These are phyloP conservation scores for Globisporangium splendens DNA, from an alignment of 352 stramenopile genomes.

Conservation along the genomic window DNA sequence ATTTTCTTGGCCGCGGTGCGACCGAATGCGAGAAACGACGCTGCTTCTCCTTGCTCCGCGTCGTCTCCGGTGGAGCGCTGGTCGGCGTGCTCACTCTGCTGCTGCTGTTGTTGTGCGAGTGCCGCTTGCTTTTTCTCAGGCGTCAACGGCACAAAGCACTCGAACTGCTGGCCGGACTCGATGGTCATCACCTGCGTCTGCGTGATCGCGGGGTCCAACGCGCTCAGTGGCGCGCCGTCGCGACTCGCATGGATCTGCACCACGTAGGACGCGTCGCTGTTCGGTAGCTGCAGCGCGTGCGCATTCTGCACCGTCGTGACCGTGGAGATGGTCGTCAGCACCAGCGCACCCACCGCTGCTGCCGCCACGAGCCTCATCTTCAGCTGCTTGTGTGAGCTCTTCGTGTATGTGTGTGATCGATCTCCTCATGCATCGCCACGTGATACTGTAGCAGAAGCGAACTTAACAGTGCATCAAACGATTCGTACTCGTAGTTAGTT, in stretches of 20 bases:
- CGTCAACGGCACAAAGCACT: slow-evolving; percentile 65
- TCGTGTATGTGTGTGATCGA: not conserved
- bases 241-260: slow-evolving; percentile 60
- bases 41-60: slow-evolving; percentile 6
- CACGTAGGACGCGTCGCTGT: slow-evolving; percentile 48
- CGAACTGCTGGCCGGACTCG: slow-evolving; percentile 57
- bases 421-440: not conserved
- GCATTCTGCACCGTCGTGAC: not conserved
- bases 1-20: slow-evolving; percentile 53
- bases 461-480: not conserved
- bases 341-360: not conserved
- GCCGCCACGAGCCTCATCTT: slow-evolving; percentile 1
- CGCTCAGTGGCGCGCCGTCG: slow-evolving; percentile 24
- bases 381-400: not conserved
- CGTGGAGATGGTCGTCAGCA: not conserved
- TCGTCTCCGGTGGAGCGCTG: slow-evolving; percentile 1
- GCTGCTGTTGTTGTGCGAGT: slow-evolving; percentile 4
- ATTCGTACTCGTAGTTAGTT: not conserved
- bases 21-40: slow-evolving; percentile 41
- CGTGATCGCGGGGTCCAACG: slow-evolving; percentile 17
- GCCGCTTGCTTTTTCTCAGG: slow-evolving; percentile 5
- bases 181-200: slow-evolving; percentile 62
- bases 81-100: not conserved
- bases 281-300: slow-evolving; percentile 13
- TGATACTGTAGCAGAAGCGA: not conserved